These are phyloP conservation scores for Sporothrix phasma DNA, from an alignment of 2,329 filamentous ascomycete species.

Conservation along the genomic window DNA sequence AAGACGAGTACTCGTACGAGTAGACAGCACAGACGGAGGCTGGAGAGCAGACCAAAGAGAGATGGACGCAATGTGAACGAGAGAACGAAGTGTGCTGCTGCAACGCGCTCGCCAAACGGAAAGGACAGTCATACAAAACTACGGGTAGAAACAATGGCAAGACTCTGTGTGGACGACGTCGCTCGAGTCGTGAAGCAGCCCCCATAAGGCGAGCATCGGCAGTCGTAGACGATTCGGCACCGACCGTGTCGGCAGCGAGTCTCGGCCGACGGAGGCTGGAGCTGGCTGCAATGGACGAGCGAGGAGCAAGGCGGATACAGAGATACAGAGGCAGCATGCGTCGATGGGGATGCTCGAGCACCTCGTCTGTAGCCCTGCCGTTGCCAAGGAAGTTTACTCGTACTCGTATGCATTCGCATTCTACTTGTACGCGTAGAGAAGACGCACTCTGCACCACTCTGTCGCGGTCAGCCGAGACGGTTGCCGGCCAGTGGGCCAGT, in stretches of 20 bases:
- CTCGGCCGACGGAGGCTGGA: conserved; percentile 12
- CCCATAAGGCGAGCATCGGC: conserved; percentile 1
- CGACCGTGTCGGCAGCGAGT: conserved; percentile 2
- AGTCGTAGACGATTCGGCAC: conserved; percentile 9
- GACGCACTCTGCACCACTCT: too few species aligned
- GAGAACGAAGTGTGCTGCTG: too few species aligned
- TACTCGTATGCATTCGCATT: too few species aligned
- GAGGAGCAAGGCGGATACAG: too few species aligned
- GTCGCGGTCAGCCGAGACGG: conserved; percentile 8
- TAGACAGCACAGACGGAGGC: too few species aligned
- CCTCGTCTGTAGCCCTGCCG: background rate
- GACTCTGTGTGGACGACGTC: too few species aligned
- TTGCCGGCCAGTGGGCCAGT: conserved; percentile 8
- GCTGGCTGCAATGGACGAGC: background rate
- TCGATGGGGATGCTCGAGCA: background rate
- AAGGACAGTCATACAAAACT: too few species aligned
- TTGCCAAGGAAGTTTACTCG: background rate
- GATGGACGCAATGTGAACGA: too few species aligned
- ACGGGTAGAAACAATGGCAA: background rate
- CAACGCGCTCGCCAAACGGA: too few species aligned
- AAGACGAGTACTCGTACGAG: too few species aligned
- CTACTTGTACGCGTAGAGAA: too few species aligned
- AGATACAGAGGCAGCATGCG: background rate
- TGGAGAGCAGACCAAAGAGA: too few species aligned
- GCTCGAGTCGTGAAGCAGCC: background rate